Evolutionary conservation across 768 basidiomycete genomes (phyloP), one percentile per base, ranked within the genome.

Genomic region (Cantharellus anzutake): DNA sequence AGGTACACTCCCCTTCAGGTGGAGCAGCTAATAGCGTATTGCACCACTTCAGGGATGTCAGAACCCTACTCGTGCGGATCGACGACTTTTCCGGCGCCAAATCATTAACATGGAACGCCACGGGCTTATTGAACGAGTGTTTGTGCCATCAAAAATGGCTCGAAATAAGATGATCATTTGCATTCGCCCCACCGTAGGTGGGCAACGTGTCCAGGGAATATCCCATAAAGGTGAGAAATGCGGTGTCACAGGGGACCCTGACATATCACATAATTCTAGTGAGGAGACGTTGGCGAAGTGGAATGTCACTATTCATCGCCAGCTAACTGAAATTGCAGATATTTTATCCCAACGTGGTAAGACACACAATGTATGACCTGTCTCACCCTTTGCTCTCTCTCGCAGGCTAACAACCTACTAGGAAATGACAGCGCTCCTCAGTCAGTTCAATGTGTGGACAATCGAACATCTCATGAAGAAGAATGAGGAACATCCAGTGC

Each of bases 401-500:
- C n/a, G n/a, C n/a, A n/a, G n/a, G n/a, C n/a, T n/a, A n/a, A n/a
- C n/a, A n/a, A n/a, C n/a, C n/a, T n/a, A n/a, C n/a, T 60, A 88
- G 86, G 83, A 85, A 67, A 70, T 86, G 5, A 79, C 82, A 50
- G 64, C 66, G 7, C 73, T 78, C 39, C 73, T 91, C 20, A 76
- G 79, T 63, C 74, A 80, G 62, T 84, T 91, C 61, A 86, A 92
- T 68, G 79, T 78, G 66, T 82, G 91, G 37, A 88, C 84, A 1
- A 75, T 92, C 56, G 91, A 94, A 67, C 76, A 87, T n/a, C 71
- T 89, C 35, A 76, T 92, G 40, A 75, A 76, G 14, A 79, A 84
- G 51, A 79, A 84, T 29, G 81, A 81, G 63, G 81, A 76, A 65
- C 74, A 67, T 61, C 74, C 73, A 5, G 80, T 82, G 11, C 89